Percentiles rank a stretch among this genome's conserved stretches.
Conservation (phyloP, 2,329 filamentous ascomycete genomes). For the Volutella citrinella region DNA sequence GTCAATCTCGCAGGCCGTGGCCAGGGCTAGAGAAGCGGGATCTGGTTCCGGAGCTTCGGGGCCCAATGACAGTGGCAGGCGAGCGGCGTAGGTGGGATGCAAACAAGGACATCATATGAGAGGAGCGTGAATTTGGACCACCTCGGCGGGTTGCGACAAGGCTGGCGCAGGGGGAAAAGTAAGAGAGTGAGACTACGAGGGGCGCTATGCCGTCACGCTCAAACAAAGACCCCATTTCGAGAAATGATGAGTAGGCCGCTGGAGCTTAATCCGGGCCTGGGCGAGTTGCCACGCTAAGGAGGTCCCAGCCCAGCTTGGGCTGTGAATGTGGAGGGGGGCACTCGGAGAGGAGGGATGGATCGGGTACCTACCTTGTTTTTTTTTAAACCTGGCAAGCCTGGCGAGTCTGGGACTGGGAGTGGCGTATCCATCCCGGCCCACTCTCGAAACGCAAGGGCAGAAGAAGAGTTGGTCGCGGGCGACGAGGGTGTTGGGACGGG, state of each 20-base stretch:
- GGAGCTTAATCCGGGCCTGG: slow-evolving; percentile 14
- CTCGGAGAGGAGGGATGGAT: slow-evolving; percentile 14
- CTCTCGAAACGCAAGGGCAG: slow-evolving; percentile 18
- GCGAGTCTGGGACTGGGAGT: no score
- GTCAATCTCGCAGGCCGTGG: slow-evolving; percentile 23
- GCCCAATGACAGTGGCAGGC: background rate
- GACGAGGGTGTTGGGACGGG: slow-evolving; percentile 17
- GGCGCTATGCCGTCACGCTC: slow-evolving; percentile 25
- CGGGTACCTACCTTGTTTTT: slow-evolving; percentile 24
- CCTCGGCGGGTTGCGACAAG: slow-evolving; percentile 19
- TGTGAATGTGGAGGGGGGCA: slow-evolving; percentile 23
- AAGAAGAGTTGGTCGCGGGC: slow-evolving; percentile 15
- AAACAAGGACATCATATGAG: no score
- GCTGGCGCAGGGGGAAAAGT: slow-evolving; percentile 15
- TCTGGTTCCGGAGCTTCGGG: slow-evolving; percentile 6
- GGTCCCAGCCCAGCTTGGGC: no score
- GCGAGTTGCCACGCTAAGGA: no score
- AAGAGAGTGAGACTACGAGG: slow-evolving; percentile 13
- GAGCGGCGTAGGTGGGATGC: no score
- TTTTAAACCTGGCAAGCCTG: no score
- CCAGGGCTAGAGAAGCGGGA: slow-evolving; percentile 13
- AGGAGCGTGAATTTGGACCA: slow-evolving; percentile 24
- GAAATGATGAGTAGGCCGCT: slow-evolving; percentile 14
- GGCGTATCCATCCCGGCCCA: slow-evolving; percentile 17
- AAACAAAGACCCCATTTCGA: slow-evolving; percentile 13